These are phyloP conservation scores for Coemansia sp. DNA, from an alignment of 192 early-diverging fungal species.

Conservation along the genomic window DNA sequence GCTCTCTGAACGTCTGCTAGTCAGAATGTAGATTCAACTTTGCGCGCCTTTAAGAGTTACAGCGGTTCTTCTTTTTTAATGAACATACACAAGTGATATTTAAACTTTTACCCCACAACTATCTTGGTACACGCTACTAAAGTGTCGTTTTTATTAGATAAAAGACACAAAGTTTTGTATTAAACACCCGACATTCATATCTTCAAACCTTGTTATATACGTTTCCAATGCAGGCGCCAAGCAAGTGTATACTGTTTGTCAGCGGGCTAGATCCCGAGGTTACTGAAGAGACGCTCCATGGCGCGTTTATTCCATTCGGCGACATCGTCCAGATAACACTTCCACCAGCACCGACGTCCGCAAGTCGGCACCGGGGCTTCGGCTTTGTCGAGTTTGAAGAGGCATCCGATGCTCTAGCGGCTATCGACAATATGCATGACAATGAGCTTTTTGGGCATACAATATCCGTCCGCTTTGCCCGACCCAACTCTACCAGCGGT, in stretches of 20 bases:
- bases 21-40: too few species aligned
- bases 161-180: too few species aligned
- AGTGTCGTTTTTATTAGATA: too few species aligned
- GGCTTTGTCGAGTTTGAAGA: conserved; percentile 94
- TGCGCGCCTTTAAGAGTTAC: too few species aligned
- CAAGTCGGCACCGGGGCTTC: conserved; percentile 86
- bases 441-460: conserved; percentile 87
- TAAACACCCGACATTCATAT: too few species aligned
- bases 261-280: conserved; percentile 82
- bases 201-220: too few species aligned
- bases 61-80: too few species aligned
- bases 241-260: conserved; percentile 47
- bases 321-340: conserved; percentile 87
- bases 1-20: too few species aligned
- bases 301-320: conserved; percentile 95
- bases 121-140: too few species aligned
- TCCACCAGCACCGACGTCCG: conserved; percentile 75
- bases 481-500: too few species aligned
- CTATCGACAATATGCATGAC: conserved; percentile 93
- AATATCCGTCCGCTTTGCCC: conserved; percentile 85
- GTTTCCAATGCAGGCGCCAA: conserved; percentile 21
- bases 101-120: too few species aligned
- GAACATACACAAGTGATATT: too few species aligned
- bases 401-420: conserved; percentile 75
- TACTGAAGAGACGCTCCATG: conserved; percentile 71